Conservation (phyloP, 2,329 filamentous ascomycete species). For the Epichloe sp. region DNA sequence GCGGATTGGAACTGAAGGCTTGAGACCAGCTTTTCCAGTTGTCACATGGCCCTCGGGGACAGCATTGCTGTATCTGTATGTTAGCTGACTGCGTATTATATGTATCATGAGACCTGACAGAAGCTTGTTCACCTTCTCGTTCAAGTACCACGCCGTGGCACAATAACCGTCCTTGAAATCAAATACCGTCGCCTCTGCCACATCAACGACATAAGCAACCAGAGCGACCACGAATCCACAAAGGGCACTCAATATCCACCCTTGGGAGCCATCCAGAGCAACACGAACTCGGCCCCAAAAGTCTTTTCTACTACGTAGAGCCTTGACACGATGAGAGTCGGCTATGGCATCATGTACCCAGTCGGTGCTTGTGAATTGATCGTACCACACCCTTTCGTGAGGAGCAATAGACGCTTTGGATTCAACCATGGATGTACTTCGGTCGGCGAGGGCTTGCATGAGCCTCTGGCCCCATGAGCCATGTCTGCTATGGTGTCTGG, state of each 20-base stretch:
- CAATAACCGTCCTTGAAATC: slow-evolving; percentile 91
- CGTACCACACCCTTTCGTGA: slow-evolving; percentile 93
- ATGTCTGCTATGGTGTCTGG: slow-evolving; percentile 41
- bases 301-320: slow-evolving; percentile 68
- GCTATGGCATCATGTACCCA: slow-evolving; percentile 98
- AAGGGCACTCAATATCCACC: slow-evolving; percentile 85
- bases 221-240: slow-evolving; percentile 77
- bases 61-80: slow-evolving; percentile 31
- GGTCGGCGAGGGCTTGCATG: slow-evolving; percentile 46
- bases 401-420: slow-evolving; percentile 54
- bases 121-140: slow-evolving; percentile 41
- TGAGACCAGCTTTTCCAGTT: slow-evolving; percentile 46
- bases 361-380: slow-evolving; percentile 94
- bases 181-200: slow-evolving; percentile 74
- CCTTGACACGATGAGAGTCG: slow-evolving; percentile 80
- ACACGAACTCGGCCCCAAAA: slow-evolving; percentile 66
- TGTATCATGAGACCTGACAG: not conserved
- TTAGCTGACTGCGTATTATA: not conserved
- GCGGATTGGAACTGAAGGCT: slow-evolving; percentile 29
- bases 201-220: slow-evolving; percentile 78
- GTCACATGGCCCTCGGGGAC: slow-evolving; percentile 39
- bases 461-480: slow-evolving; percentile 49
- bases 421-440: slow-evolving; percentile 45
- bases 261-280: slow-evolving; percentile 76
- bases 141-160: slow-evolving; percentile 53